Conservation (phyloP, 2,329 filamentous ascomycete genomes). For the Xylariaceae sp. region DNA sequence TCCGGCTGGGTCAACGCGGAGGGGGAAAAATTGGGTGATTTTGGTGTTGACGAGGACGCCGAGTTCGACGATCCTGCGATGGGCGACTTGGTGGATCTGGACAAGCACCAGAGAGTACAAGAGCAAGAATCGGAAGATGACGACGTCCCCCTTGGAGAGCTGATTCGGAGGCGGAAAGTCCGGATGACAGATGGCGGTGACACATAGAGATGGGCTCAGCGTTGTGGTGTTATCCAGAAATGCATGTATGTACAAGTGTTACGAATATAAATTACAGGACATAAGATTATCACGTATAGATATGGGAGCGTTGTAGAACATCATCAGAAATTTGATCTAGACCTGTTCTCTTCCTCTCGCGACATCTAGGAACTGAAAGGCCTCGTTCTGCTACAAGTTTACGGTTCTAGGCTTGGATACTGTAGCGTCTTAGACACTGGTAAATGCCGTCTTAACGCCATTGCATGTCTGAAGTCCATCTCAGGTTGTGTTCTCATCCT, state of each 20-base stretch:
- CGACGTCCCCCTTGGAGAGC: conserved; percentile 63
- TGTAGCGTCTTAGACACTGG: too few species aligned
- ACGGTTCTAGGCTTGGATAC: too few species aligned
- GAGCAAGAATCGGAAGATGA: conserved; percentile 19
- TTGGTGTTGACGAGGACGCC: conserved; percentile 73
- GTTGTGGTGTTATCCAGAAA: neutral
- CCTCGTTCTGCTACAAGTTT: too few species aligned
- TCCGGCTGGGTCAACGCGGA: conserved; percentile 70
- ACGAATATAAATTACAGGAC: neutral
- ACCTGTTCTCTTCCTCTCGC: neutral
- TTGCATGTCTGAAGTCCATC: too few species aligned
- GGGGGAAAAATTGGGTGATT: conserved; percentile 70
- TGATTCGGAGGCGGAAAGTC: conserved; percentile 54
- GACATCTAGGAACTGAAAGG: too few species aligned
- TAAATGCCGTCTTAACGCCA: too few species aligned
- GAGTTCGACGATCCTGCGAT: conserved; percentile 37
- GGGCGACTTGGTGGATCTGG: conserved; percentile 35
- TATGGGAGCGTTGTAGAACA: neutral
- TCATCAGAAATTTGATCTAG: neutral
- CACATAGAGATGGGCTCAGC: conserved; percentile 12
- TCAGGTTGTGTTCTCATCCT: too few species aligned
- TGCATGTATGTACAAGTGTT: neutral
- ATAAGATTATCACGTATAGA: neutral
- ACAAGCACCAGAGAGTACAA: conserved; percentile 15
- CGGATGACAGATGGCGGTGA: conserved; percentile 27